Percentiles rank a stretch among this genome's conserved stretches.
These are phyloP conservation scores for Vicia faba DNA, from an alignment of 306 rosid genomes.

Conservation along the genomic window DNA sequence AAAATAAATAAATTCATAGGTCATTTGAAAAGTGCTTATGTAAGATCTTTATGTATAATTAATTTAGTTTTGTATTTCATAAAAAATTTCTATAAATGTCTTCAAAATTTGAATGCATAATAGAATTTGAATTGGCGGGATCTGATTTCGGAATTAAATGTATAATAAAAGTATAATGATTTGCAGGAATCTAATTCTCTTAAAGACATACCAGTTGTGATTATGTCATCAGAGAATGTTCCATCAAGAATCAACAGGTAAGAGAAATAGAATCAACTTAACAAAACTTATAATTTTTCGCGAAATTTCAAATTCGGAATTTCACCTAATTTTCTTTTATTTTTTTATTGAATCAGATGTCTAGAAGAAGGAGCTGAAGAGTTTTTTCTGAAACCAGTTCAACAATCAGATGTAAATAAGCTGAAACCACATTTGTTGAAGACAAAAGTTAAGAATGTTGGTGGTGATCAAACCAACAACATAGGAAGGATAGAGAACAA, in stretches of 20 bases:
- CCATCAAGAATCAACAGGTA: slow-evolving; percentile 87
- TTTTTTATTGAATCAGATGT: slow-evolving; percentile 55
- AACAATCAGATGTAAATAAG: slow-evolving; percentile 70
- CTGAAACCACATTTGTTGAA: slow-evolving; percentile 73
- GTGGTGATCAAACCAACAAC: slow-evolving; percentile 35
- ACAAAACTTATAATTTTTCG: too few species aligned
- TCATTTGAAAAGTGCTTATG: not conserved
- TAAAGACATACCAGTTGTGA: slow-evolving; percentile 86
- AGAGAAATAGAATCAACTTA: not conserved
- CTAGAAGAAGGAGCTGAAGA: slow-evolving; percentile 91
- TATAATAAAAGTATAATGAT: slow-evolving; percentile 17
- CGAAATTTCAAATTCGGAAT: not conserved
- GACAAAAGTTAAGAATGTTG: slow-evolving; percentile 51
- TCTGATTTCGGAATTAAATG: slow-evolving; percentile 20
- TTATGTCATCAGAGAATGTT: slow-evolving; percentile 88
- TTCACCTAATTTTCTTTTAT: slow-evolving; percentile 15
- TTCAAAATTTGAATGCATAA: slow-evolving; percentile 5
- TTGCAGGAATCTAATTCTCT: slow-evolving; percentile 78
- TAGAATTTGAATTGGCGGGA: slow-evolving; percentile 11
- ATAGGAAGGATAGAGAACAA: slow-evolving; percentile 44
- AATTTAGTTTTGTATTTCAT: slow-evolving; percentile 11
- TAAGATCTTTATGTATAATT: not conserved
- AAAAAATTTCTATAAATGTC: not conserved
- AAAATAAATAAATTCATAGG: slow-evolving; percentile 35
- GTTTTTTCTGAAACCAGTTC: slow-evolving; percentile 80